These are phyloP conservation scores for Galeopsis tetrahit DNA, from an alignment of 257 asterid genomes.

Conservation along the genomic window DNA sequence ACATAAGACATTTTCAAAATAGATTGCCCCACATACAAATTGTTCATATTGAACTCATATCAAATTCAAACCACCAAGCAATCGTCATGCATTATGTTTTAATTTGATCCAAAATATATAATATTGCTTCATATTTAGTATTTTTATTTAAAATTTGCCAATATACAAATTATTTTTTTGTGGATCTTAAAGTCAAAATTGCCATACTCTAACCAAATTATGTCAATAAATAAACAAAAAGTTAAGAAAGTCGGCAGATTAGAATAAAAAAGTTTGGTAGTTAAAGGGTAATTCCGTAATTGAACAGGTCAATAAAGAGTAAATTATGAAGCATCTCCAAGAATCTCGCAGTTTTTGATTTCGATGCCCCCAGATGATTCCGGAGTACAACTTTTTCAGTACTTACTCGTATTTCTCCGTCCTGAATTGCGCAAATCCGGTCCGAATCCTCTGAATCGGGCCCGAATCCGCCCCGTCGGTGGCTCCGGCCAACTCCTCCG, in stretches of 20 bases:
- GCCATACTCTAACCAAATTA: no score
- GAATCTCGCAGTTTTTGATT: constrained; percentile 39
- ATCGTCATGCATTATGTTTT: constrained; percentile 4
- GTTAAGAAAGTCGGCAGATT: no score
- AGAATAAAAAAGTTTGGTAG: neutral
- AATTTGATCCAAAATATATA: no score
- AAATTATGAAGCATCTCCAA: constrained; percentile 37
- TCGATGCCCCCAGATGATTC: constrained; percentile 19
- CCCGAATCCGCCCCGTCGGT: constrained; percentile 38
- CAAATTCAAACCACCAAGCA: no score
- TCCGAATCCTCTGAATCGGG: constrained; percentile 64
- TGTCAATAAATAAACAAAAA: no score
- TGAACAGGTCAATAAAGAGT: neutral
- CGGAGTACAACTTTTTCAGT: constrained; percentile 28
- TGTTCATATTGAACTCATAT: no score
- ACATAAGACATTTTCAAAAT: no score
- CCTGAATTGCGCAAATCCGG: constrained; percentile 62
- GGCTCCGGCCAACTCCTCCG: constrained; percentile 58
- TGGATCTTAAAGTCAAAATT: no score
- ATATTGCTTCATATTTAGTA: no score
- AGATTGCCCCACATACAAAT: no score
- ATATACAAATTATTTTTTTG: no score
- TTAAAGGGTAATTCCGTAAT: constrained; percentile 20
- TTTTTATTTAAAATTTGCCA: no score
- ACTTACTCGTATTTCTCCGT: constrained; percentile 50